These are phyloP conservation scores for Fermentozyma sake DNA, from an alignment of 1,139 yeast species.

Conservation along the genomic window DNA sequence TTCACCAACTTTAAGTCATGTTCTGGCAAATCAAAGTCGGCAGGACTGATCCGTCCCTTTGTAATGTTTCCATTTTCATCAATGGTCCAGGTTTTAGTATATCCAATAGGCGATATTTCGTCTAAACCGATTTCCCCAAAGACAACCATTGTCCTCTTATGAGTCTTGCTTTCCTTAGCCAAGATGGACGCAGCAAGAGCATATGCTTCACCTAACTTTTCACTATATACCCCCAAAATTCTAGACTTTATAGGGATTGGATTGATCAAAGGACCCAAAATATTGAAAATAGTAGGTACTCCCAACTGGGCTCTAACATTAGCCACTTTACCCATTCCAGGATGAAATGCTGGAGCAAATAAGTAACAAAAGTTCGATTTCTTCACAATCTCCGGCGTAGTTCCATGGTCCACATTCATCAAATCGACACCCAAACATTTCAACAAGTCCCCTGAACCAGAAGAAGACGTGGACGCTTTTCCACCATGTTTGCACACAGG, in stretches of 20 bases:
- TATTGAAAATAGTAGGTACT: conserved; percentile 88
- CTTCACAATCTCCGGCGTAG: conserved; percentile 61
- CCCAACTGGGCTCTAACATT: conserved; percentile 72
- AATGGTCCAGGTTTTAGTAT: conserved; percentile 74
- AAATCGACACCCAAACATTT: conserved; percentile 73
- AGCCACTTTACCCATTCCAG: conserved; percentile 86
- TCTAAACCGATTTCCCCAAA: conserved; percentile 90
- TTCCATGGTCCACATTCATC: conserved; percentile 56
- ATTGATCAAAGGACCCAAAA: conserved; percentile 87
- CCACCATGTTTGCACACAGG: conserved; percentile 92
- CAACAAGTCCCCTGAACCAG: conserved; percentile 91
- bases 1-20: conserved; percentile 64
- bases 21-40: conserved; percentile 75
- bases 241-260: conserved; percentile 84
- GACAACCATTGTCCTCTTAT: conserved; percentile 72
- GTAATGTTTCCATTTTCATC: conserved; percentile 40
- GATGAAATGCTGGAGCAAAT: conserved; percentile 92
- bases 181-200: conserved; percentile 72
- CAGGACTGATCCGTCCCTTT: conserved; percentile 45
- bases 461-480: conserved; percentile 86
- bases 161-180: conserved; percentile 38
- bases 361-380: conserved; percentile 65
- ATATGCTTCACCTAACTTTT: conserved; percentile 72
- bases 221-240: conserved; percentile 84
- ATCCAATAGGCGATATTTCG: conserved; percentile 87